phyloP scores from a whole-genome alignment of 1,284 basidiomycete species.

The Malassezia arunalokei region DNA sequence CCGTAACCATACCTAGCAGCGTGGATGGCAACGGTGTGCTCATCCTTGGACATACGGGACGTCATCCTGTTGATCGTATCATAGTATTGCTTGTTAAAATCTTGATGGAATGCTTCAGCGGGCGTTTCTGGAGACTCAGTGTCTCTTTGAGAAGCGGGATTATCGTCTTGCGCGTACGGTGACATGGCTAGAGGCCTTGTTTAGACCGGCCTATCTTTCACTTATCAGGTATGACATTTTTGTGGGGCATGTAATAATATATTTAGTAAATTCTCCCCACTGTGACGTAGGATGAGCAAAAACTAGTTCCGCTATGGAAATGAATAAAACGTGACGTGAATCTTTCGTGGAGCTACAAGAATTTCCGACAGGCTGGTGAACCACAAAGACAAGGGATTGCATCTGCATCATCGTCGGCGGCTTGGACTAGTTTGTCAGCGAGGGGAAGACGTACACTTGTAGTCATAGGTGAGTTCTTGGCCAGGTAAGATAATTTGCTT shows the following conservation, averaged over 20 bases:
- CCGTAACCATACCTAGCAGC: constrained; percentile 8
- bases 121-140: too few species aligned
- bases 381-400: constrained; percentile 49
- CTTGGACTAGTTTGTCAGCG: constrained; percentile 22
- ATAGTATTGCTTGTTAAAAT: neutral
- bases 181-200: too few species aligned
- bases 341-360: constrained; percentile 17
- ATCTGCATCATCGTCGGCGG: constrained; percentile 38
- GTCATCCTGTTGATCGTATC: neutral
- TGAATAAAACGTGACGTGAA: too few species aligned
- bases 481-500: constrained; percentile 80
- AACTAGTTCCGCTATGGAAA: too few species aligned
- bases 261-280: too few species aligned
- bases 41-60: neutral
- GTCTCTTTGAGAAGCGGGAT: too few species aligned
- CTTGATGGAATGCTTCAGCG: too few species aligned
- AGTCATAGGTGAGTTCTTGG: constrained; percentile 46
- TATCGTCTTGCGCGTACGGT: too few species aligned
- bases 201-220: too few species aligned
- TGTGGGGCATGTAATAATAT: too few species aligned
- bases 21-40: neutral
- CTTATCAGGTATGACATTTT: too few species aligned
- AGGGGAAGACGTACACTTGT: constrained; percentile 28
- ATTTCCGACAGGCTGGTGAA: constrained; percentile 42
- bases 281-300: too few species aligned